Base-by-base conservation (phyloP, 2,329 filamentous ascomycete genomes). In the Aschersonia sp. region DNA sequence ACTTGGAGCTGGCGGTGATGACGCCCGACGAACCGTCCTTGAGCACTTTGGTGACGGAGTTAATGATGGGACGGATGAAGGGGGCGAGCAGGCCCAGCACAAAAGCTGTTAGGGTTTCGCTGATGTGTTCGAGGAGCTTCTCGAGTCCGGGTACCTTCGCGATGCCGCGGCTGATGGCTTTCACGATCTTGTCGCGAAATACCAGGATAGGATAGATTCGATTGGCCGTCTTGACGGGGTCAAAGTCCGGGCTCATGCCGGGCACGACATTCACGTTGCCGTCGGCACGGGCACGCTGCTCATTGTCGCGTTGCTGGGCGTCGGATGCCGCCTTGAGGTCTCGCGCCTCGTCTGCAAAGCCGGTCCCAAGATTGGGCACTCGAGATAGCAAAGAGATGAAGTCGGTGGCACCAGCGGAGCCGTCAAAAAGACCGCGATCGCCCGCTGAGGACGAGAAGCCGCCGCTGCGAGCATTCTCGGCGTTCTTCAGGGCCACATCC, bases 141-240 rank as follows among this genome's bases (percentile, higher is more conserved):
- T 95, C 88, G 4, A 98, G 73, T 0, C 91, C 91, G 0, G 92
- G 92, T 40, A 98, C 84, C 69, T 94, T 96, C 57, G 89, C 81
- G 54, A 97, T 88, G 47, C 89, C 84, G 40, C 80, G 77, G 59
- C 81, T 88, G 63, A 98, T 89, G 41, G 82, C 78, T 55, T 87
- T 87, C 46, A 96, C 89, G 48, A 98, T 89, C 59, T 84, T 92
- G 70, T 98, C 92, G 51, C 91, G 79, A 72, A 97, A 98, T 51
- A 86, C 77, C 0, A 98, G 75, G 51, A 98, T 95, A 1, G 92
- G 92, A 59, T 97, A 97, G 54, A 98, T 96, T 66, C 94, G 81
- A 40, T 75, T 71, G 10, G 84, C 76, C 0, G 82, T 84, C 63
- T 87, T 82, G 55, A 85, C 77, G 0, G 85, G 83, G 58, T 96